These are phyloP conservation scores for Tulasnella calospora DNA, from an alignment of 768 basidiomycete species.

Conservation along the genomic window DNA sequence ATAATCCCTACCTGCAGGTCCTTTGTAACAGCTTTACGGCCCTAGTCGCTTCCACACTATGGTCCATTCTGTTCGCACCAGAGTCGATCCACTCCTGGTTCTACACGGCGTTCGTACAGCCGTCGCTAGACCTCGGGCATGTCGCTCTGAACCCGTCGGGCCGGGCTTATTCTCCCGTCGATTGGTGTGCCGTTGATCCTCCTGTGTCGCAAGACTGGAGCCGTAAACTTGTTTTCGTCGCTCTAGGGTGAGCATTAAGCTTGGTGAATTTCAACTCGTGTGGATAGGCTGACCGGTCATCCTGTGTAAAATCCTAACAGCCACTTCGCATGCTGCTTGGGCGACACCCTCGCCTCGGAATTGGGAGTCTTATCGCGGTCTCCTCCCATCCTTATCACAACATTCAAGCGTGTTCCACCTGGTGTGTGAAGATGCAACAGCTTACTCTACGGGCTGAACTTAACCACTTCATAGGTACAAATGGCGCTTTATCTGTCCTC, in stretches of 20 bases:
- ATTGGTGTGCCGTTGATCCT: constrained; percentile 61
- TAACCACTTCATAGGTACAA: constrained; percentile 51
- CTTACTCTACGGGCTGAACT: background rate
- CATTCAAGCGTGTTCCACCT: constrained; percentile 64
- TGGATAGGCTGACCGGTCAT: background rate
- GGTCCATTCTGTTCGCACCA: constrained; percentile 56
- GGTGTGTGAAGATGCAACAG: constrained; percentile 34
- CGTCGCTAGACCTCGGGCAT: constrained; percentile 1
- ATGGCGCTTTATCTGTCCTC: constrained; percentile 73
- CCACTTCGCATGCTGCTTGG: constrained; percentile 83
- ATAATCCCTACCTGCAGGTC: constrained; percentile 31
- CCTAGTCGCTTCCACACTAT: constrained; percentile 52
- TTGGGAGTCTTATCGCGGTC: constrained; percentile 76
- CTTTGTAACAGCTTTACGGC: constrained; percentile 73
- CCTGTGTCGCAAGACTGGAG: constrained; percentile 49
- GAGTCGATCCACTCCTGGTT: constrained; percentile 34
- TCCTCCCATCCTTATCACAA: constrained; percentile 73
- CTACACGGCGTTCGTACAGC: constrained; percentile 21
- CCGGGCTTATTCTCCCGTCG: constrained; percentile 39
- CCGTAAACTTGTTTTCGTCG: constrained; percentile 56
- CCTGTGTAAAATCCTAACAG: constrained; percentile 39
- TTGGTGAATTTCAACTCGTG: too few species aligned
- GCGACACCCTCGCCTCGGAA: constrained; percentile 78
- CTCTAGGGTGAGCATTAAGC: constrained; percentile 52
- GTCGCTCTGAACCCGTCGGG: constrained; percentile 17